phyloP scores from a whole-genome alignment of 2,329 filamentous ascomycete species.

The Beauveria brongniartii region DNA sequence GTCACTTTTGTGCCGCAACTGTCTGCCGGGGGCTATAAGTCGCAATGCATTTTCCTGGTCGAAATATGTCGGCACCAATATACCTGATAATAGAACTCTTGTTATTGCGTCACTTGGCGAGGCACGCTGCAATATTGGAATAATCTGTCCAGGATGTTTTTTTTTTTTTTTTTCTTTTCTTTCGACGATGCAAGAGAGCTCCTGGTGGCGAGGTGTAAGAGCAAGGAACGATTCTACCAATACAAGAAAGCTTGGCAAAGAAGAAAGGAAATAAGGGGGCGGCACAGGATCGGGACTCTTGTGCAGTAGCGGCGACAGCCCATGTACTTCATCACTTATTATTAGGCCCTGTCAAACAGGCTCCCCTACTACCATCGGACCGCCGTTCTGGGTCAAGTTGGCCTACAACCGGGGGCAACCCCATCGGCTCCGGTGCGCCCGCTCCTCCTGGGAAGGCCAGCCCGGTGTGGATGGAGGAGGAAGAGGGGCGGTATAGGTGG shows the following conservation, averaged over 20 bases:
- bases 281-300: neutral
- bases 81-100: neutral
- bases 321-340: neutral
- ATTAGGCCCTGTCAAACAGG: neutral
- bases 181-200: neutral
- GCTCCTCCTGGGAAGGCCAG: neutral
- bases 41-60: neutral
- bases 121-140: neutral
- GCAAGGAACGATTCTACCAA: neutral
- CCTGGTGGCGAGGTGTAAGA: neutral
- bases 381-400: neutral
- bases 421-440: constrained; percentile 8
- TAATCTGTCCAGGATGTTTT: neutral
- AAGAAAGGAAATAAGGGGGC: neutral
- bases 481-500: neutral
- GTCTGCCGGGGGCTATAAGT: neutral
- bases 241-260: neutral
- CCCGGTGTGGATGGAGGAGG: neutral
- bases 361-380: neutral
- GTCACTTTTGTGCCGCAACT: neutral
- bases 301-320: neutral
- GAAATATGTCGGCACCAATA: neutral
- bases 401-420: neutral
- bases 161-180: neutral
- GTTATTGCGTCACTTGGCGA: neutral